Evolutionary conservation across 1,139 yeast genomes (phyloP).

Genomic region (Magnusiomyces clavatus): DNA sequence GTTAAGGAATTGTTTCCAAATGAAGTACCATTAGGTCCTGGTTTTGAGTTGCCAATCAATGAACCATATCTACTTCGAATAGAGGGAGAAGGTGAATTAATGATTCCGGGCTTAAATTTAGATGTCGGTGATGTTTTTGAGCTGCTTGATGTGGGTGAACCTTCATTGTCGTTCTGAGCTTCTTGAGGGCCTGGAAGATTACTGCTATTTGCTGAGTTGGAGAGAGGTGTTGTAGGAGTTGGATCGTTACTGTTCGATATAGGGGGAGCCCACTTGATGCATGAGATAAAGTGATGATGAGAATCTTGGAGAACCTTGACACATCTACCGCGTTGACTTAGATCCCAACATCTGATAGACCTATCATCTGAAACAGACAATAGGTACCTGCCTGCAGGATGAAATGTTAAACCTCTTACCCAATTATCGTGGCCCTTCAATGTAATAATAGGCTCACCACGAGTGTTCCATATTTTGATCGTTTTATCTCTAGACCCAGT

Average conservation of each 20-base stretch:
- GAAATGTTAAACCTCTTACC: constrained; percentile 65
- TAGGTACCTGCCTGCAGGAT: constrained; percentile 67
- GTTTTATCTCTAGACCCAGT: constrained; percentile 79
- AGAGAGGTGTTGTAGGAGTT: neutral
- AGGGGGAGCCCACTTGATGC: constrained; percentile 50
- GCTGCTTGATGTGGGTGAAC: neutral
- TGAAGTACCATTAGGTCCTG: too few species aligned
- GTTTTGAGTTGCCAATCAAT: neutral
- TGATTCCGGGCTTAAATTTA: neutral
- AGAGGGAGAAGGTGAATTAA: neutral
- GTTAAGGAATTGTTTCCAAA: too few species aligned
- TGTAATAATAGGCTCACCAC: constrained; percentile 50
- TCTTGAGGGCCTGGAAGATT: neutral
- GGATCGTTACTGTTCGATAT: constrained; percentile 17
- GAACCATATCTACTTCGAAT: neutral
- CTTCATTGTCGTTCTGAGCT: constrained; percentile 7
- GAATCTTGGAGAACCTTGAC: constrained; percentile 46
- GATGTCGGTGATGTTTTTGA: neutral
- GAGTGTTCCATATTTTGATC: constrained; percentile 71
- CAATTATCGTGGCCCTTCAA: constrained; percentile 78
- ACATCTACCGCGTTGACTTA: constrained; percentile 46
- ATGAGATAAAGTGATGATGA: constrained; percentile 68
- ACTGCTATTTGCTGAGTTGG: neutral
- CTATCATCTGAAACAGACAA: constrained; percentile 78
- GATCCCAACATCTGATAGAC: constrained; percentile 72